A percentile compares a stretch with the other conserved stretches of the same genome.
Conservation (phyloP, 805 yeast species). For the Candida fluviatilis region DNA sequence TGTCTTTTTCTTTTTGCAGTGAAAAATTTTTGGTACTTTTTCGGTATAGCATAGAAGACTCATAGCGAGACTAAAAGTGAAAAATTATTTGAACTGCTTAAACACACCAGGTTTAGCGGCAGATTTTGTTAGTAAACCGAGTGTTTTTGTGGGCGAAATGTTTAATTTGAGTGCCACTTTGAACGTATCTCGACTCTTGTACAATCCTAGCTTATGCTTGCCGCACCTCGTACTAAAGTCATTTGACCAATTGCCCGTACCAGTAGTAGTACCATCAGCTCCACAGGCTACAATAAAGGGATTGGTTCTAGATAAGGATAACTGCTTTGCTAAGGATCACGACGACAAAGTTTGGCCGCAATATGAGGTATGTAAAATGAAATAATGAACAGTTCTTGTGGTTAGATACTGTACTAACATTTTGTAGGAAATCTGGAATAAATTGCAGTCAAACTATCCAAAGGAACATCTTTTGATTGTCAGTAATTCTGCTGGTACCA, state of each 20-base stretch:
- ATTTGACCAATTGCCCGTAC: slow-evolving; percentile 58
- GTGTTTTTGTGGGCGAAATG: slow-evolving; percentile 11
- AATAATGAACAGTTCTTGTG: neutral
- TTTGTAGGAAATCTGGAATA: slow-evolving; percentile 45
- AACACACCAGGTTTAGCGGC: neutral
- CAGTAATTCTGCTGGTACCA: slow-evolving; percentile 90
- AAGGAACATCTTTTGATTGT: slow-evolving; percentile 67
- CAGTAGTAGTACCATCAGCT: slow-evolving; percentile 36
- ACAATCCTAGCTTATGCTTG: slow-evolving; percentile 62
- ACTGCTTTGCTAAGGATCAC: slow-evolving; percentile 86
- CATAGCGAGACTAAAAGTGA: too few relatives aligned
- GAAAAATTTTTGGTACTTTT: neutral
- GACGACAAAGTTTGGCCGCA: slow-evolving; percentile 77
- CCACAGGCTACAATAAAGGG: slow-evolving; percentile 51
- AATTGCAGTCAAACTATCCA: slow-evolving; percentile 55
- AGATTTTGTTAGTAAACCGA: neutral
- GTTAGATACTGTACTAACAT: slow-evolving; percentile 13
- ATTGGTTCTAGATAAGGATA: slow-evolving; percentile 88
- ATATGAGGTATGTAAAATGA: slow-evolving; percentile 39
- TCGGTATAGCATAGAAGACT: neutral
- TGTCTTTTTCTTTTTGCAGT: neutral
- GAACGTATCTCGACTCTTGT: slow-evolving; percentile 55
- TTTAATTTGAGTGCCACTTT: slow-evolving; percentile 77
- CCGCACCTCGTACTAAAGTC: slow-evolving; percentile 59
- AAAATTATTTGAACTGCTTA: neutral